These are phyloP conservation scores for Penicillium oxalicum DNA, from an alignment of 2,329 filamentous ascomycete species.

Conservation along the genomic window DNA sequence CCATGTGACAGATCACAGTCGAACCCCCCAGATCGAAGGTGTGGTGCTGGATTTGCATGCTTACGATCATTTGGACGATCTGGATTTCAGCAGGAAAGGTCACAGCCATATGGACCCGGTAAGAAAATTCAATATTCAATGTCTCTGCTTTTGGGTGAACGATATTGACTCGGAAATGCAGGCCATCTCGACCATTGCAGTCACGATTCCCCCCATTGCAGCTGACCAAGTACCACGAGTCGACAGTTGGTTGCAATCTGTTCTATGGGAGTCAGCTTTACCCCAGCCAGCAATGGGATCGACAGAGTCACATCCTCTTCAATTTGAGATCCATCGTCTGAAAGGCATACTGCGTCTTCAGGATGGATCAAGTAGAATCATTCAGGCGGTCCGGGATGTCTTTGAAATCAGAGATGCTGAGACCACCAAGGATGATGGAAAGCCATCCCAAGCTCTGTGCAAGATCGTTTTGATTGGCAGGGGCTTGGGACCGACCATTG, in stretches of 20 bases:
- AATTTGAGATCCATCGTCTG: conserved; percentile 77
- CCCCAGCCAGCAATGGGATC: conserved; percentile 13
- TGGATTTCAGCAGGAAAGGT: conserved; percentile 68
- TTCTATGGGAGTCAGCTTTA: conserved; percentile 67
- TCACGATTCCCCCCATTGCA: conserved; percentile 59
- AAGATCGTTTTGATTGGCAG: conserved; percentile 46
- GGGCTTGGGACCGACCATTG: conserved; percentile 32
- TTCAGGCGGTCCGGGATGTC: conserved; percentile 88
- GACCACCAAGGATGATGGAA: conserved; percentile 18
- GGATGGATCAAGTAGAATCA: conserved; percentile 61
- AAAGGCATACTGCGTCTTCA: conserved; percentile 73
- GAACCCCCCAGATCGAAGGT: conserved; percentile 75
- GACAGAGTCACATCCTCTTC: conserved; percentile 20
- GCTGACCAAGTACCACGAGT: conserved; percentile 55
- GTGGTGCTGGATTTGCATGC: conserved; percentile 85
- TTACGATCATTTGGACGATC: conserved; percentile 72
- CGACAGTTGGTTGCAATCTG: conserved; percentile 73
- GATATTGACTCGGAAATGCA: conserved; percentile 29
- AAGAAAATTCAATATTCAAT: conserved; percentile 28
- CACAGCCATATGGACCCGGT: conserved; percentile 89
- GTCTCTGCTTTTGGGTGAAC: neutral
- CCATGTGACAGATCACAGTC: conserved; percentile 71
- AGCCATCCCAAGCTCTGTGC: conserved; percentile 21
- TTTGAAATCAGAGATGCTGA: conserved; percentile 76
- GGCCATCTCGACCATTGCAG: conserved; percentile 77